Evolutionary conservation across 1,284 basidiomycete species (phyloP), one percentile per base, ranked within the genome.

Genomic region (Ustilago cynodontis): DNA sequence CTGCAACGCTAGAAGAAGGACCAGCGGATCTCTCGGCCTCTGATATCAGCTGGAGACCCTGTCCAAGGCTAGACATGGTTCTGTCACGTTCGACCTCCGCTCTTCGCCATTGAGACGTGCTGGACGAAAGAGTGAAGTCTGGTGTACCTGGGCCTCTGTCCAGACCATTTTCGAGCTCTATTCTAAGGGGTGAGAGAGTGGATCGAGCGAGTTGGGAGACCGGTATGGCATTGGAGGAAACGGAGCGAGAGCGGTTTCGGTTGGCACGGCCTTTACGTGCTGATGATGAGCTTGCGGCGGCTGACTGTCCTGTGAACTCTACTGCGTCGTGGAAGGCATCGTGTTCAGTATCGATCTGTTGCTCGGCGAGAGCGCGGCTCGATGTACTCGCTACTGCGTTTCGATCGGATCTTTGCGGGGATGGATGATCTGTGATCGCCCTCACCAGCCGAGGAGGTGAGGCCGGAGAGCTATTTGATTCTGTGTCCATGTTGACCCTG

Each of bases 141-240:
- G 79, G 79, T 1, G 79, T 80, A 18, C 73, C 79, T 1, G 79
- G 72, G 2, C 79, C 77, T 14, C 79, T 63, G 50, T 77, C 70
- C 50, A 61, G 65, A 0, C 39, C 62, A 13, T 69, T 63, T 5
- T 60, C 51, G 13, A 62, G 53, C 18, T 62, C 58, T 18, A 45
- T 26, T 6, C 45, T 56, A 11, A 72, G 56, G n/a, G 65, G 54
- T 7, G 69, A 59, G 22, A 71, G 65, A 3, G 62, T 33, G 26
- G 69, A 53, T 39, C 59, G 58, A 8, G 65, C 50, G 2, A 73
- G 45, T 20, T 73, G 70, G 9, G 71, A 59, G 39, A 73, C 59
- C 4, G 70, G 70, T 4, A 77, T 41, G 24, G 65, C 66, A 37
- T 70, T 60, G 37, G 75, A 77, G 14, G 74, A 77, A 26, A 77